Evolutionary conservation across 306 rosid genomes (phyloP).

Genomic region (Trifolium dubium): DNA sequence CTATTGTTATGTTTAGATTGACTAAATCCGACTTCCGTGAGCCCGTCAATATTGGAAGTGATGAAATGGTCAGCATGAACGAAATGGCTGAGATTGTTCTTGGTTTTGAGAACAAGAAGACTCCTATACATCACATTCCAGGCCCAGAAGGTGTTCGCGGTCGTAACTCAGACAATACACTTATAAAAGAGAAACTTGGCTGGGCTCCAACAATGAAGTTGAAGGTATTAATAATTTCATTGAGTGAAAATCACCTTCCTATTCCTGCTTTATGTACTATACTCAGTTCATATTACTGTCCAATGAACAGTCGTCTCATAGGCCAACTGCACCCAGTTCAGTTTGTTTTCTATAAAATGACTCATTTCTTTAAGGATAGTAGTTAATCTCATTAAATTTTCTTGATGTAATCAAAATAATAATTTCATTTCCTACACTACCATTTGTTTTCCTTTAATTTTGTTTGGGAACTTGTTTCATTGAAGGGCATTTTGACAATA

Average conservation of each 20-base stretch:
- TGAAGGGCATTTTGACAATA: too few species aligned
- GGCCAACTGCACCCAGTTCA: not conserved
- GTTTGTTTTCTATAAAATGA: constrained; percentile 7
- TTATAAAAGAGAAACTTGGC: constrained; percentile 97
- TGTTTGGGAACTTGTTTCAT: too few species aligned
- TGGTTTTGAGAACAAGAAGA: constrained; percentile 83
- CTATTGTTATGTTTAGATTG: constrained; percentile 58
- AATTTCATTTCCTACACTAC: too few species aligned
- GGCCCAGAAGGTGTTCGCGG: constrained; percentile 99
- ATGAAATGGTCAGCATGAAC: constrained; percentile 99
- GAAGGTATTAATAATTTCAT: constrained; percentile 63
- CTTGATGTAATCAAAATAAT: too few species aligned
- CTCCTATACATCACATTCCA: constrained; percentile 92
- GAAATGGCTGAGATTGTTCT: constrained; percentile 97
- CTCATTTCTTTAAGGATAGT: not conserved
- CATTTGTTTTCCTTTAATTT: too few species aligned
- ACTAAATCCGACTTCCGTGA: constrained; percentile 96
- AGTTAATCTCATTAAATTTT: too few species aligned
- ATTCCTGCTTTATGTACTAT: constrained; percentile 14
- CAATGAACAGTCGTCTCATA: too few species aligned
- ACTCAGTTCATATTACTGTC: not conserved
- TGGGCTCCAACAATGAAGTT: constrained; percentile 98
- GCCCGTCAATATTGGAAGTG: constrained; percentile 99
- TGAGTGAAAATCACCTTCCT: constrained; percentile 1
- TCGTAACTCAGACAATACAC: constrained; percentile 95